Conservation (phyloP, 2,329 filamentous ascomycete genomes). For the Hymenoscyphus infarciens region DNA sequence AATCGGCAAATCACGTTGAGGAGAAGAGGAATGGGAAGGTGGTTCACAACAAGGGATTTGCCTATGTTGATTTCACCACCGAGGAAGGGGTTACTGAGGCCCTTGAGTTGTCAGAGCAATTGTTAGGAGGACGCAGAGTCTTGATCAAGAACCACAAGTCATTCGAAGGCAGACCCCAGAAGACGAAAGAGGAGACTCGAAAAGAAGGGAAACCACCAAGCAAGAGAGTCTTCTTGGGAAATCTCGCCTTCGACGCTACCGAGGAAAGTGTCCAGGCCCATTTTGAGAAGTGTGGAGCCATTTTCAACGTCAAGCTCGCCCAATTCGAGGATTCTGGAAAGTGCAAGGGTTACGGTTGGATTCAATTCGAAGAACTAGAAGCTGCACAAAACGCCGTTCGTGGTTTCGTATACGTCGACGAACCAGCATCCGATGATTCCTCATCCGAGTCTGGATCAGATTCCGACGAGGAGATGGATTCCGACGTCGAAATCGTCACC, state of each 20-base stretch:
- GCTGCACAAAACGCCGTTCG: slow-evolving; percentile 73
- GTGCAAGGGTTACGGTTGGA: slow-evolving; percentile 96
- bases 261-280: slow-evolving; percentile 78
- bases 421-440: slow-evolving; percentile 40
- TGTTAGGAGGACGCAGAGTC: slow-evolving; percentile 71
- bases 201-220: slow-evolving; percentile 60
- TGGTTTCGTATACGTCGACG: slow-evolving; percentile 71
- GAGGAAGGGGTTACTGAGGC: slow-evolving; percentile 66
- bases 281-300: slow-evolving; percentile 79
- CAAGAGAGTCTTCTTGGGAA: slow-evolving; percentile 85
- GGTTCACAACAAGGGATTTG: slow-evolving; percentile 78
- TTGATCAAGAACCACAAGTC: slow-evolving; percentile 91
- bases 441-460: slow-evolving; percentile 30
- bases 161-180: slow-evolving; percentile 84
- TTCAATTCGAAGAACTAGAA: slow-evolving; percentile 79
- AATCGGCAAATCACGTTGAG: slow-evolving; percentile 33
- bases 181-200: slow-evolving; percentile 41
- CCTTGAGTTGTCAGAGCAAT: slow-evolving; percentile 79
- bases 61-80: slow-evolving; percentile 86
- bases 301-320: slow-evolving; percentile 81
- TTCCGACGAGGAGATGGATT: slow-evolving; percentile 36
- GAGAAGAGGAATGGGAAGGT: slow-evolving; percentile 32
- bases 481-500: slow-evolving; percentile 35
- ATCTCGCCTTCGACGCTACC: slow-evolving; percentile 77
- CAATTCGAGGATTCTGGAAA: slow-evolving; percentile 97